Evolutionary conservation across 2,329 filamentous ascomycete species (phyloP), one percentile per base, ranked within the genome.

Genomic region (Aspergillus pseudoglaucus): DNA sequence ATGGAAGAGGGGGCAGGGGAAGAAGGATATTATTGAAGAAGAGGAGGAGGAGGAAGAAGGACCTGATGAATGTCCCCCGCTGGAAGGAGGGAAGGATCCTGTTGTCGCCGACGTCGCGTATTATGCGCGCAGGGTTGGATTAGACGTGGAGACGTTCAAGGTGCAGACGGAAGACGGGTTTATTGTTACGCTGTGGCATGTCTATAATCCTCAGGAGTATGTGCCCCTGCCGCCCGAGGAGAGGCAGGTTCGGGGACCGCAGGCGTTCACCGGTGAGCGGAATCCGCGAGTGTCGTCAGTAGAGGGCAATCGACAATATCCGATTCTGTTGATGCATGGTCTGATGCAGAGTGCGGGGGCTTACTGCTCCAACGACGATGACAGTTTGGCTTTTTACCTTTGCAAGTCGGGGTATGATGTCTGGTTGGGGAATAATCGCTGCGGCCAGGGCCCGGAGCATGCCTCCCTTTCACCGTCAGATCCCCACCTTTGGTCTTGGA

Each of bases 401-500:
- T 90, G 87, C 67, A 95, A 95, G 68, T 83, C 86, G 0, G 90
- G 90, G 1, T 96, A 89, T 67, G 91, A 97, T 65, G 88, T 97
- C 35, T 97, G 90, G 90, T 76, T 96, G 14, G 91, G 91, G 4
- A 95, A 95, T 70, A 96, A 95, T 63, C 80, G 91, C 17, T 95
- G 90, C 62, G 90, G 90, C 1, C 89, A 93, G 67, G 74, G 79
- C 0, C 90, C 91, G 0, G 80, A 83, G 54, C 91, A 97, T 62
- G 79, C 77, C 2, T 69, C 84, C 18, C 78, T 96, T 35, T 70
- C 80, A 2, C 83, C 86, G 55, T 73, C 73, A 3, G 91, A 97
- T 61, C 90, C 91, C 1, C 81, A 90, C 25, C 94, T 96, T 88
- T 96, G 91, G 91, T 83, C 84, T 37, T 97, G 91, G 91, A 95